Evolutionary conservation across 2,329 filamentous ascomycete genomes (phyloP), one percentile per base, ranked within the genome.

Genomic region (Dothideomycetes sp.): DNA sequence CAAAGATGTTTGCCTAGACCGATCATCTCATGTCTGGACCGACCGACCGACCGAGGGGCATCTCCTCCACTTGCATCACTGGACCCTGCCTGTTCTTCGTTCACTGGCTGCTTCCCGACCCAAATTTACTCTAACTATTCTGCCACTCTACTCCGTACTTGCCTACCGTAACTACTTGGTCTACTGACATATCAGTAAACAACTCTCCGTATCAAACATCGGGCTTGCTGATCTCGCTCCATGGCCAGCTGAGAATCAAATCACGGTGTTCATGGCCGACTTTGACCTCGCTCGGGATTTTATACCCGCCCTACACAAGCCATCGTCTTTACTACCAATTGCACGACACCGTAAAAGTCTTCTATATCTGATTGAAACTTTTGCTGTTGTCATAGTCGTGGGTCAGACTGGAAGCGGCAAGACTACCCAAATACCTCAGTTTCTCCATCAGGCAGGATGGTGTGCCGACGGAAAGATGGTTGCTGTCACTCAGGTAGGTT

Each of bases 401-500:
- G 91, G 89, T 7, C 87, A 95, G 57, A 96, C 91, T 1, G 91
- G 91, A 4, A 94, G 84, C 17, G 88, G 89, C 29, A 96, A 96
- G 64, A 94, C 88, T 1, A 96, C 91, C 0, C 91, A 96, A 58
- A 81, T 96, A 30, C 91, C 91, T 1, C 89, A 95, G 52, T 96
- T 83, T 53, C 73, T 96, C 10, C 80, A 94, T 44, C 72, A 84
- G 52, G 84, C 82, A 54, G 89, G 89, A 62, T 96, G 89, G 88
- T 89, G 85, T 57, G 70, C 73, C 19, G 75, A 87, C 56, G 86
- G 84, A 15, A 93, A 88, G 56, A 61, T 83, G 32, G 82, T 98
- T 50, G 89, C 80, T 15, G 74, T 96, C 30, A 96, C 91, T 12
- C 89, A 96, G 77, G 86, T 87, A 67, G 58, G 73, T 69, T 47